Evolutionary conservation across 1,284 basidiomycete species (phyloP).

Genomic region (Retiboletus flavoniger): DNA sequence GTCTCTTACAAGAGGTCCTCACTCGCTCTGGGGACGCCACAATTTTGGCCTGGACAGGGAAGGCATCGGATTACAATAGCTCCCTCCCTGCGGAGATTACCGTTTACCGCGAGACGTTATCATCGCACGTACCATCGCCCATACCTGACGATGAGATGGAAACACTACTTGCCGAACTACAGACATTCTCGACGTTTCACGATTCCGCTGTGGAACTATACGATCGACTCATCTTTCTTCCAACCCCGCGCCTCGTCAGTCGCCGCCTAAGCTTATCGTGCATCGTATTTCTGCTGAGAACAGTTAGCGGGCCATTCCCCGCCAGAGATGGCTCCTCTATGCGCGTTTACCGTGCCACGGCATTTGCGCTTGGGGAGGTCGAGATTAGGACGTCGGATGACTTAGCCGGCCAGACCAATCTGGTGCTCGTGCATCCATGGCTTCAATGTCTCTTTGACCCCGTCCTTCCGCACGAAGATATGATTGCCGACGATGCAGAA

Average conservation of each 20-base stretch:
- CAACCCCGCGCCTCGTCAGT: conserved; percentile 16
- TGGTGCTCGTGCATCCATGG: conserved; percentile 28
- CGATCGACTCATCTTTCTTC: conserved; percentile 16
- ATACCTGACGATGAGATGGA: conserved; percentile 15
- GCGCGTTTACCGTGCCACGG: conserved; percentile 15
- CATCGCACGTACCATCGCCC: conserved; percentile 7
- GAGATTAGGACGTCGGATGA: conserved; percentile 17
- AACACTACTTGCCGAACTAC: conserved; percentile 4
- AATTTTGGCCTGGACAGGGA: conserved; percentile 23
- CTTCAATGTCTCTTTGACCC: conserved; percentile 18
- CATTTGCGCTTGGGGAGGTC: conserved; percentile 7
- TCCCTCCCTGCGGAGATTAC: conserved; percentile 23
- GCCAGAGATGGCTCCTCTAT: neutral
- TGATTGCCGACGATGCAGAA: conserved; percentile 15
- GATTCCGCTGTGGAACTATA: conserved; percentile 19
- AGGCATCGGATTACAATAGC: conserved; percentile 23
- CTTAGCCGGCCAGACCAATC: conserved; percentile 9
- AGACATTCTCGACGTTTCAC: neutral
- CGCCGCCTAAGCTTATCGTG: conserved; percentile 19
- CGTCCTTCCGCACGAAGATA: conserved; percentile 21
- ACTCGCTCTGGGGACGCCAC: conserved; percentile 16
- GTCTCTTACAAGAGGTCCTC: conserved; percentile 21
- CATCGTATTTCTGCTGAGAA: conserved; percentile 14
- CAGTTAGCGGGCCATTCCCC: conserved; percentile 5
- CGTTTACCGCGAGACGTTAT: conserved; percentile 14